Evolutionary conservation across 371 early-diverging fungal species (phyloP).

Genomic region (Chytridium lagenaria): DNA sequence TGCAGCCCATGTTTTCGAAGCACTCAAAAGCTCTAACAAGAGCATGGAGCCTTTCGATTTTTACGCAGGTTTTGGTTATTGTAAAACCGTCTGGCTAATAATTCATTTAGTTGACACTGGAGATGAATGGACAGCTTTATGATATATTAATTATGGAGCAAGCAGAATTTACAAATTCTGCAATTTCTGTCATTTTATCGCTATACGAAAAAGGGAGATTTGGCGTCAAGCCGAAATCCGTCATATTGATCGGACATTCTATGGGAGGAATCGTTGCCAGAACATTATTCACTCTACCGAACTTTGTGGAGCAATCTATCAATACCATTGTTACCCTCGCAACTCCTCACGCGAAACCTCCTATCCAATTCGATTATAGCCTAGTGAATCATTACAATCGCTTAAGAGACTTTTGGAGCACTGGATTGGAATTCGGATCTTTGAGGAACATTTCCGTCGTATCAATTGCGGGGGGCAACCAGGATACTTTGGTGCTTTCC

Average conservation of each 20-base stretch:
- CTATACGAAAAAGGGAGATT: constrained; percentile 49
- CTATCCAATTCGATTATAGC: constrained; percentile 79
- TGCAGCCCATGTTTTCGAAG: constrained; percentile 62
- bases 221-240: constrained; percentile 60
- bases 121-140: constrained; percentile 91
- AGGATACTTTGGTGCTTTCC: constrained; percentile 80
- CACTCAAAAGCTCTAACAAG: constrained; percentile 40
- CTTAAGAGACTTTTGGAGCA: constrained; percentile 76
- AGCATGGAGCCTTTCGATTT: constrained; percentile 69
- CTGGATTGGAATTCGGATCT: background rate
- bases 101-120: constrained; percentile 79
- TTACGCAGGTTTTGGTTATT: constrained; percentile 82
- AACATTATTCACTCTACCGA: constrained; percentile 74
- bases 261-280: constrained; percentile 98
- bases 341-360: constrained; percentile 88
- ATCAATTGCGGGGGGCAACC: constrained; percentile 90
- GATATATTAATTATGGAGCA: constrained; percentile 81
- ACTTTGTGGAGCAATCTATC: constrained; percentile 76
- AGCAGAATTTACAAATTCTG: constrained; percentile 82
- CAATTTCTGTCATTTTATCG: constrained; percentile 74
- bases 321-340: constrained; percentile 88
- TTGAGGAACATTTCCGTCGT: constrained; percentile 73
- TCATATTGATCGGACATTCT: constrained; percentile 90
- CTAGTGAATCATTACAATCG: constrained; percentile 77
- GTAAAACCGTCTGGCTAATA: too few species aligned